A percentile compares a stretch with the other conserved stretches of the same genome.
These are phyloP conservation scores for Lasiodiplodia gonubiensis DNA, from an alignment of 2,329 filamentous ascomycete genomes.

Conservation along the genomic window DNA sequence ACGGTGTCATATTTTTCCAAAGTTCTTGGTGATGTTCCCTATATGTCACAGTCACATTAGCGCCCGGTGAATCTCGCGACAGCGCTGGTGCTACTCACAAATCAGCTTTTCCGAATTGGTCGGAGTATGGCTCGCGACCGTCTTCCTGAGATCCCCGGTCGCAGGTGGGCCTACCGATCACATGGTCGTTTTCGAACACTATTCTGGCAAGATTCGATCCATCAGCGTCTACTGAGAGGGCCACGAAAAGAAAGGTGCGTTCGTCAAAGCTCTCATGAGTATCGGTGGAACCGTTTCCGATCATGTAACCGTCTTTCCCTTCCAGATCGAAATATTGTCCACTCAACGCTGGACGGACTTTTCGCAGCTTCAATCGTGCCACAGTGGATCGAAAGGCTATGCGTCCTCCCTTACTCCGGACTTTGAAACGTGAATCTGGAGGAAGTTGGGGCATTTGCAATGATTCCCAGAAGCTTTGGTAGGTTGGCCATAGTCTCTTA, in stretches of 20 bases:
- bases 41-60: neutral
- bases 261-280: neutral
- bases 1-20: neutral
- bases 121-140: neutral
- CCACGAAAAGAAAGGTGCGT: neutral
- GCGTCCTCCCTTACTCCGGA: neutral
- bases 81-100: neutral
- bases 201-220: neutral
- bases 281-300: neutral
- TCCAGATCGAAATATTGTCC: neutral
- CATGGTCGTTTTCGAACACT: neutral
- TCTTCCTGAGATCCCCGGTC: neutral
- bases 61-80: neutral
- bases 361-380: neutral
- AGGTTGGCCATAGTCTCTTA: neutral
- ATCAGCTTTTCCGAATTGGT: neutral
- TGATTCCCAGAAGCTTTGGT: neutral
- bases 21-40: neutral
- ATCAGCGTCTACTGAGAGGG: neutral
- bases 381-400: neutral
- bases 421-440: neutral
- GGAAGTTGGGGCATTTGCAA: neutral
- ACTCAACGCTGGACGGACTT: neutral
- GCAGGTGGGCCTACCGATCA: neutral
- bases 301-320: neutral